Base-by-base conservation (phyloP, 73 alveolate species). In the Blepharisma japonicum region DNA sequence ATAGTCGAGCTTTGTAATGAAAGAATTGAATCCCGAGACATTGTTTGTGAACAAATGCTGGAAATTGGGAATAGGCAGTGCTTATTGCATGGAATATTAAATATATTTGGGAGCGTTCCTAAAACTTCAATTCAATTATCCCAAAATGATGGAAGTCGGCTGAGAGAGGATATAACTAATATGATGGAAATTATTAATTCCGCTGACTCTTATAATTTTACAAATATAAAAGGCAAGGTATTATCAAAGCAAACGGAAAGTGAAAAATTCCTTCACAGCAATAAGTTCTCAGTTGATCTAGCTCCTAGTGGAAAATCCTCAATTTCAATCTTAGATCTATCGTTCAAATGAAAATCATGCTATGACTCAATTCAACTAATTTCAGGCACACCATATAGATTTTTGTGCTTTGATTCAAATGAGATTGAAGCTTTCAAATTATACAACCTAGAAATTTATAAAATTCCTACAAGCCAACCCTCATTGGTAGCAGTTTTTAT, bases 21-120 rank as follows among this genome's bases (percentile, higher is more conserved):
- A 32, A 32, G 42, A 32, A 3, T 32, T 3, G 42, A 32, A 32
- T 32, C 3, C 3, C 42, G 42, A 32, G 42, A 32, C 42, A 32
- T 32, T 32, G 42, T 32, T 32, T 32, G 42, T 32, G 42, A 32
- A 2, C 47, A 61, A 61, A 61, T 61, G 74, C 14, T 61, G 2
- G 47, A 61, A 11, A 18, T 61, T 61, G 74, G 74, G 18, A 61
- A 61, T 25, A n/a, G 74, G 14, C 74, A 61, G 23, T 61, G 74
- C 4, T 39, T 14, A 61, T 8, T 61, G 18, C 0, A 61, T 5
- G 14, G 50, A 18, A 9, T 61, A 18, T 25, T 61, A 61, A 61
- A 61, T 25, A 14, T 61, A 61, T 61, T 61, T 25, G 74, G 74
- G 5, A 61, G 5, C 14, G 2, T 61, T 18, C 47, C 14, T 25